Evolutionary conservation across 139 green algal species (phyloP).

Genomic region (Micractinium sp.): DNA sequence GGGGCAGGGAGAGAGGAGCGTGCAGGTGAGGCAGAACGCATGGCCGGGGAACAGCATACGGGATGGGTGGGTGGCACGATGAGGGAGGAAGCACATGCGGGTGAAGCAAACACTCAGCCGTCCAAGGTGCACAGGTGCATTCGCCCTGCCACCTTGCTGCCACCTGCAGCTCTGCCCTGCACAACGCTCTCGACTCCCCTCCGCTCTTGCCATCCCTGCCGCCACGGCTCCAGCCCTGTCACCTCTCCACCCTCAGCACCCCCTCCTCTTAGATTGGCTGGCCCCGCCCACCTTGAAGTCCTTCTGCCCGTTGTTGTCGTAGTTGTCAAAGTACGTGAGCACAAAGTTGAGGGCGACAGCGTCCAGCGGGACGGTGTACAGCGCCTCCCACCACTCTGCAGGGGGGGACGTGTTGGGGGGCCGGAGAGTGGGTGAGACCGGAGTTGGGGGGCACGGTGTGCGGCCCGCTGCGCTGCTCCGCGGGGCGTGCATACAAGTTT

Average conservation of each 20-base stretch:
- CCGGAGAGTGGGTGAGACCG: background rate
- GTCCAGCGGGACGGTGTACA: constrained; percentile 58
- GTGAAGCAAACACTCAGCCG: background rate
- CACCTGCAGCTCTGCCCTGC: too few relatives aligned
- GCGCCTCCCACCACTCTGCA: constrained; percentile 66
- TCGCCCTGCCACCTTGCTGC: too few relatives aligned
- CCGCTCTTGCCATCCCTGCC: background rate
- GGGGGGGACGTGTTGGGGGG: background rate
- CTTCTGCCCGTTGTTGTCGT: constrained; percentile 81
- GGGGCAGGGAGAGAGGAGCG: background rate
- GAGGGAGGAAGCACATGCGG: background rate
- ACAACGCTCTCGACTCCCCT: background rate
- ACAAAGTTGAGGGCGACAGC: constrained; percentile 78
- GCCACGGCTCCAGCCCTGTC: background rate
- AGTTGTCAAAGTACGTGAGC: constrained; percentile 75
- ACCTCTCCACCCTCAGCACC: background rate
- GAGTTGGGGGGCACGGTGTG: background rate
- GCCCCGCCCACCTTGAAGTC: constrained; percentile 53
- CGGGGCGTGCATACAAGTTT: background rate
- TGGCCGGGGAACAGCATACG: background rate
- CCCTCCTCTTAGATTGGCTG: too few relatives aligned
- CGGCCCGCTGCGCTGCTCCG: too few relatives aligned
- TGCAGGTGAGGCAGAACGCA: background rate
- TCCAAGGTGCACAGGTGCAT: background rate
- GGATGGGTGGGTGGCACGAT: too few relatives aligned